phyloP scores from a whole-genome alignment of 202 grass and related monocot genomes.

The Miscanthus sacchariflorus region DNA sequence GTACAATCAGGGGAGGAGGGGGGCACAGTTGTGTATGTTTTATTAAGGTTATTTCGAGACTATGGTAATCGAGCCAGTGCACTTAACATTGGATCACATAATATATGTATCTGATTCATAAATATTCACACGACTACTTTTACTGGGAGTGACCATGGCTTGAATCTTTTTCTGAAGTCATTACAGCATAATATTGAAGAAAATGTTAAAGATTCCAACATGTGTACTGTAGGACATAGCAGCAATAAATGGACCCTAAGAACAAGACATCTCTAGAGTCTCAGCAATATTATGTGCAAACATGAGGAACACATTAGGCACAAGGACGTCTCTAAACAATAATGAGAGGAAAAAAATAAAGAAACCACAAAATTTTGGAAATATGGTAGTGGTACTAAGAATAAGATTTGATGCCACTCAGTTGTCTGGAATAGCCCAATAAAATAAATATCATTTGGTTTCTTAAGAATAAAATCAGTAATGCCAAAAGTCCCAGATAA shows the following conservation, averaged over 20 bases:
- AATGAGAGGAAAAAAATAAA: not conserved
- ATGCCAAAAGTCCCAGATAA: not conserved
- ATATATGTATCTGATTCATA: not conserved
- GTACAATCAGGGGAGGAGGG: not conserved
- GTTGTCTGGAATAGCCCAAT: slow-evolving; percentile 2
- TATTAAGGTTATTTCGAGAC: not conserved
- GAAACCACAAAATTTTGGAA: slow-evolving; percentile 16
- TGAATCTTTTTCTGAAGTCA: not conserved
- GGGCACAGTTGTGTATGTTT: not conserved
- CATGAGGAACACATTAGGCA: slow-evolving; percentile 32
- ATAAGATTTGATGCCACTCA: not conserved
- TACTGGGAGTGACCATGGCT: not conserved
- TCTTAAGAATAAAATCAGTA: not conserved
- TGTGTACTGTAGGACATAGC: not conserved
- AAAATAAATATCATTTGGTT: not conserved
- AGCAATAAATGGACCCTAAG: not conserved
- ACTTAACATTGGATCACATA: not conserved
- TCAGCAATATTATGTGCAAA: slow-evolving; percentile 13
- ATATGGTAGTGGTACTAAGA: slow-evolving; percentile 17
- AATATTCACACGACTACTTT: not conserved
- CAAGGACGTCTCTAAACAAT: slow-evolving; percentile 12
- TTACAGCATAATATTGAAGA: slow-evolving; percentile 1
- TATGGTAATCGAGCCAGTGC: not conserved
- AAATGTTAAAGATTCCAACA: slow-evolving; percentile 3
- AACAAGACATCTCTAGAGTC: slow-evolving; percentile 32